A percentile compares a stretch with the other conserved stretches of the same genome.
Conservation (phyloP, 2,329 filamentous ascomycete species). For the Westerdykella aurantiaca region DNA sequence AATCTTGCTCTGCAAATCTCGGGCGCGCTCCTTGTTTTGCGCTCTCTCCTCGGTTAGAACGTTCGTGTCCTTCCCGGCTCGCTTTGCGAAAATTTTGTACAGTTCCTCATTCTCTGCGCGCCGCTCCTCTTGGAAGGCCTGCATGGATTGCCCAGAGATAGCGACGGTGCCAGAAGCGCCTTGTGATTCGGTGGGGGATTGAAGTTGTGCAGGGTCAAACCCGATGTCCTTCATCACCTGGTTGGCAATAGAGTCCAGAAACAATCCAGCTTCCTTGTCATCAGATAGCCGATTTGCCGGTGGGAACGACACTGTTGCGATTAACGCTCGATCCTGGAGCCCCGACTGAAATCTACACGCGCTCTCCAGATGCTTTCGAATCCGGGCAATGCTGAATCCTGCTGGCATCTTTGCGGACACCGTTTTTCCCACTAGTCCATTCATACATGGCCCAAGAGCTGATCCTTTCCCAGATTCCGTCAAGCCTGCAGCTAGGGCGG, state of each 20-base stretch:
- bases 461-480: constrained; percentile 17
- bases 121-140: no score
- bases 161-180: no score
- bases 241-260: no score
- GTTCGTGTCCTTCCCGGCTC: constrained; percentile 9
- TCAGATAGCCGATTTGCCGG: no score
- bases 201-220: no score
- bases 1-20: constrained; percentile 11
- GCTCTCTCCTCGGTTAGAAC: constrained; percentile 6
- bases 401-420: constrained; percentile 10
- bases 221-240: no score
- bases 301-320: no score
- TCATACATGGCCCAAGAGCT: constrained; percentile 27
- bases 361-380: constrained; percentile 6
- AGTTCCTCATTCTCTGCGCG: no score
- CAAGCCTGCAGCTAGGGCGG: constrained; percentile 20
- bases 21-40: constrained; percentile 8
- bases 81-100: constrained; percentile 6
- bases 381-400: constrained; percentile 6
- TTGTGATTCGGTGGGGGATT: no score
- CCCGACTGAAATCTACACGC: constrained; percentile 2
- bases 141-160: no score
- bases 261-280: no score
- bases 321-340: no score
- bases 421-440: constrained; percentile 9